Evolutionary conservation across 2,329 filamentous ascomycete genomes (phyloP).

Genomic region (Fusarium albidum): DNA sequence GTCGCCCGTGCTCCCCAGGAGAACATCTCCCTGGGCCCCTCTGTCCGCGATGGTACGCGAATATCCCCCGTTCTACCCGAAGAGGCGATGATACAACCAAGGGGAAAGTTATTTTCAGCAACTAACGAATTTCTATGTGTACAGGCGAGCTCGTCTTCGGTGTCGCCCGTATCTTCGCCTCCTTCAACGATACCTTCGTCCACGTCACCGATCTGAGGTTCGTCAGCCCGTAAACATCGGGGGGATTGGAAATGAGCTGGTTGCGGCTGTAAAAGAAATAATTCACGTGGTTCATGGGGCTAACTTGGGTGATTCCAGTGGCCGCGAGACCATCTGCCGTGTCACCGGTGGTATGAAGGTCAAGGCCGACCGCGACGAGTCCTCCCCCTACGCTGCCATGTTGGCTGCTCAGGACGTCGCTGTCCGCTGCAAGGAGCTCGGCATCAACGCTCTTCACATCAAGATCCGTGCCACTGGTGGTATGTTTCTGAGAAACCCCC

Average conservation of each 20-base stretch:
- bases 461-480: constrained; percentile 99
- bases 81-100: constrained; percentile 5
- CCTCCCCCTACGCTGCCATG: constrained; percentile 99
- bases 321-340: constrained; percentile 99
- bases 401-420: constrained; percentile 99
- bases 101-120: neutral
- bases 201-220: constrained; percentile 99
- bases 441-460: constrained; percentile 95
- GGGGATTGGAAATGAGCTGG: constrained; percentile 12
- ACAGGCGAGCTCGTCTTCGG: constrained; percentile 96
- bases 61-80: neutral
- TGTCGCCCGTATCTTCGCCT: constrained; percentile 96
- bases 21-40: constrained; percentile 98
- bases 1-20: constrained; percentile 84
- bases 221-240: constrained; percentile 49
- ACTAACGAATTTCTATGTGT: constrained; percentile 23
- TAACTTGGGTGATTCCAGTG: constrained; percentile 73
- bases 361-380: constrained; percentile 99
- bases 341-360: constrained; percentile 99
- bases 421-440: constrained; percentile 77
- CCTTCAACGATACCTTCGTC: constrained; percentile 93
- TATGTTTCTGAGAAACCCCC: constrained; percentile 53
- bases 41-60: constrained; percentile 87
- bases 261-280: constrained; percentile 9
- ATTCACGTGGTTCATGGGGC: constrained; percentile 37